Evolutionary conservation across 331 rosid species (phyloP).

Genomic region (Malus hybrid): DNA sequence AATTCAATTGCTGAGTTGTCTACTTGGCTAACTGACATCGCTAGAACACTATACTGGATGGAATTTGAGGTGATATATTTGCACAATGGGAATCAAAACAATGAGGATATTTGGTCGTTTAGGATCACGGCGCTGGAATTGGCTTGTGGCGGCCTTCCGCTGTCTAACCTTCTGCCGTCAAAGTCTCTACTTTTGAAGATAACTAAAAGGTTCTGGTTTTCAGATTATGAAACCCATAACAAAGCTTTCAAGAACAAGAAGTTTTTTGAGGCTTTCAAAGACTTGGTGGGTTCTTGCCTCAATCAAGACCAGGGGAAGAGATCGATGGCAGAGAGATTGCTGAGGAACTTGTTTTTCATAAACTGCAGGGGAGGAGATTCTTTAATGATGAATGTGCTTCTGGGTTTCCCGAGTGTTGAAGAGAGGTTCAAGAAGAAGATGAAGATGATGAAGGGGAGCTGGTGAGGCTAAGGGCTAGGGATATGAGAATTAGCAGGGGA

Average conservation of each 20-base stretch:
- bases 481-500: constrained; percentile 61
- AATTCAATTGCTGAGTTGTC: constrained; percentile 22
- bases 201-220: constrained; percentile 45
- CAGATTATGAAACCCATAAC: constrained; percentile 33
- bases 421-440: too few relatives aligned
- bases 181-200: constrained; percentile 50
- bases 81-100: constrained; percentile 46
- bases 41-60: constrained; percentile 73
- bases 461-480: constrained; percentile 9
- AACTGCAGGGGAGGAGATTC: too few relatives aligned
- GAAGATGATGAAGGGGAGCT: constrained; percentile 5
- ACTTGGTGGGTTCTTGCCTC: too few relatives aligned
- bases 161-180: constrained; percentile 56
- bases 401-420: too few relatives aligned
- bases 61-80: constrained; percentile 72
- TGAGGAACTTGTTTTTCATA: too few relatives aligned
- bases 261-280: too few relatives aligned
- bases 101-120: too few relatives aligned
- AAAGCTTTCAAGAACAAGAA: not conserved
- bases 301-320: too few relatives aligned
- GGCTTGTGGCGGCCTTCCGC: constrained; percentile 23
- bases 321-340: too few relatives aligned
- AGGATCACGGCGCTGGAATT: constrained; percentile 61
- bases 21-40: constrained; percentile 35
- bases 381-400: too few relatives aligned